Base-by-base conservation (phyloP, 1,284 basidiomycete genomes). In the Agroathelia rolfsii region DNA sequence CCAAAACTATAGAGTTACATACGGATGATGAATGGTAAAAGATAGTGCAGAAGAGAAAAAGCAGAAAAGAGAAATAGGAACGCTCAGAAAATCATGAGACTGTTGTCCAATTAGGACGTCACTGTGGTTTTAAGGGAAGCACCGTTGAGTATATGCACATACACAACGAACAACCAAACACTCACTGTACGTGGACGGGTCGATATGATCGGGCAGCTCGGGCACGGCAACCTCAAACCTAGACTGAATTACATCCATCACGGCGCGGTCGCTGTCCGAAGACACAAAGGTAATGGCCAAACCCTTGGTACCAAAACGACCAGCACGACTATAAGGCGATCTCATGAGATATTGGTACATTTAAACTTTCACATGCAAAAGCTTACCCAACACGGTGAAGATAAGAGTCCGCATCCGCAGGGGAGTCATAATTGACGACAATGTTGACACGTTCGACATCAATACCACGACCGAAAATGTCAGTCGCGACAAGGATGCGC, bases 251-350 rank as follows among this genome's bases (percentile, higher is more conserved):
- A 82, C 71, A 34, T 78, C 70, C 77, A 99, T 84, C 40, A 98
- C 93, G 59, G 89, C 84, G 53, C 87, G 78, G 55, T 99, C 95
- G 41, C 70, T 76, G 34, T 96, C 93, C 17, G 79, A 85, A 3
- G 90, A 80, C 29, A 96, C 88, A 55, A 95, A 98, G 7, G 92
- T 94, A 58, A 98, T 92, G n/a, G 93, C 93, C 24, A 98, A 76
- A 74, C 95, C 95, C 63, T 98, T 98, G 28, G 95, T 98, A 45
- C 95, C 95, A 61, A 99, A 99, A 48, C 95, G 88, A 47, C 95
- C 95, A 44, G 95, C 95, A 71, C 95, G 93, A 47, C 82, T 84
- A 44, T 19, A 24, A n/a, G n/a, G n/a, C n/a, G n/a, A n/a, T n/a
- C n/a, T n/a, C n/a, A n/a, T n/a, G n/a, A n/a, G n/a, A n/a, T n/a